These are phyloP conservation scores for Fusarium sp. DNA, from an alignment of 2,329 filamentous ascomycete genomes.

Conservation along the genomic window DNA sequence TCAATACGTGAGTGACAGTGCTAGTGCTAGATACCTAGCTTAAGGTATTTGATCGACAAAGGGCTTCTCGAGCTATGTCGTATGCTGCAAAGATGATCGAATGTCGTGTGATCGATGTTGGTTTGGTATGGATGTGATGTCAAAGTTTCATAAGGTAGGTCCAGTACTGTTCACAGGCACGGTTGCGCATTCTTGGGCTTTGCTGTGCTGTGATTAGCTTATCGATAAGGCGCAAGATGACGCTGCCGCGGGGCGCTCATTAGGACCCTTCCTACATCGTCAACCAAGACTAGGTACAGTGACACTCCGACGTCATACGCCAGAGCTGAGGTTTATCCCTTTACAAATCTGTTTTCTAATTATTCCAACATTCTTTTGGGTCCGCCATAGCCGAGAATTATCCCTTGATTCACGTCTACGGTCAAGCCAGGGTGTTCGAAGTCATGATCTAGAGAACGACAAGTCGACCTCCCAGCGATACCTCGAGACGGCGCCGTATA, in stretches of 20 bases:
- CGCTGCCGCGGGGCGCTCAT: conserved; percentile 29
- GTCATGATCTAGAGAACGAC: conserved; percentile 52
- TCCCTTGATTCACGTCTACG: not conserved
- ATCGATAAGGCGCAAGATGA: conserved; percentile 47
- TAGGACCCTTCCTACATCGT: conserved; percentile 35
- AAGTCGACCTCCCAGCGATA: conserved; percentile 39
- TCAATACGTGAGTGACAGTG: not conserved
- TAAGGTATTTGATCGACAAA: not conserved
- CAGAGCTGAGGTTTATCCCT: conserved; percentile 22
- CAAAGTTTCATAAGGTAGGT: conserved; percentile 1
- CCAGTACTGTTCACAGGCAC: conserved; percentile 28
- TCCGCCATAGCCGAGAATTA: not conserved
- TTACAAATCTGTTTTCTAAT: conserved; percentile 5
- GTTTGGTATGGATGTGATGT: conserved; percentile 13
- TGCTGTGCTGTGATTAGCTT: conserved; percentile 34
- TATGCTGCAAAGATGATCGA: not conserved
- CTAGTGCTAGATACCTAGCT: not conserved
- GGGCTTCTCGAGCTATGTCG: not conserved
- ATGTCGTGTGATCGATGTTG: conserved; percentile 1
- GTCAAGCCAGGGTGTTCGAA: conserved; percentile 33
- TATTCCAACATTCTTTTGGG: conserved; percentile 28
- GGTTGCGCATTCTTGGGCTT: conserved; percentile 26
- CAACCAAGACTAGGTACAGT: conserved; percentile 15
- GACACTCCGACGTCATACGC: conserved; percentile 31
- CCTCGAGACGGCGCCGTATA: conserved; percentile 40